phyloP scores from a whole-genome alignment of 192 early-diverging fungal species.

The Phycomyces blakesleeanus region DNA sequence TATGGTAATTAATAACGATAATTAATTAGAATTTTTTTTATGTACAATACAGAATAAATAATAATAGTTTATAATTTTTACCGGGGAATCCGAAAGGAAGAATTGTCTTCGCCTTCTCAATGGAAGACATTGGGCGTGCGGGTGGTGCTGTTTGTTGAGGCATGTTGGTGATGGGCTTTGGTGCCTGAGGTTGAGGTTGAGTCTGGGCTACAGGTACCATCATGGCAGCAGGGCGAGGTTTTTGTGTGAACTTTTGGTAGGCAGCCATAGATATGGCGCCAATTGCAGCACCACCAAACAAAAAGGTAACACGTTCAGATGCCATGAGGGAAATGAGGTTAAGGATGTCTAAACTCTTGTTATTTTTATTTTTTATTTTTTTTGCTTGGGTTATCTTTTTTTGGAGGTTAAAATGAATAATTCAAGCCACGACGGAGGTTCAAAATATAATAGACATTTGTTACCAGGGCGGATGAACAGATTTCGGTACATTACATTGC shows the following conservation, averaged over 20 bases:
- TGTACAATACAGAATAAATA: no score
- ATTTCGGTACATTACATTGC: no score
- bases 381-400: not conserved
- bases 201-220: not conserved
- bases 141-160: conserved; percentile 4
- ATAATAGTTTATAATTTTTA: no score
- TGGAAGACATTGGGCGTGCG: not conserved
- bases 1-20: no score
- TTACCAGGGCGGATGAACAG: no score
- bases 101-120: conserved; percentile 33
- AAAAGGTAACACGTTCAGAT: conserved; percentile 21
- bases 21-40: no score
- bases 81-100: conserved; percentile 37
- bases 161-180: not conserved
- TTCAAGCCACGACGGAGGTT: no score
- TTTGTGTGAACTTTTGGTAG: conserved; percentile 32
- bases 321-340: conserved; percentile 7
- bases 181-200: conserved; percentile 5
- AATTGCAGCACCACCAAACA: conserved; percentile 40
- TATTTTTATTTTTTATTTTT: not conserved
- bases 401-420: not conserved
- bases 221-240: not conserved
- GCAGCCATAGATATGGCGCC: conserved; percentile 31
- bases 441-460: no score
- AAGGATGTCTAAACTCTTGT: not conserved